A percentile compares a stretch with the other conserved stretches of the same genome.
phyloP scores from a whole-genome alignment of 768 basidiomycete genomes.

The Polyporus arcularius region DNA sequence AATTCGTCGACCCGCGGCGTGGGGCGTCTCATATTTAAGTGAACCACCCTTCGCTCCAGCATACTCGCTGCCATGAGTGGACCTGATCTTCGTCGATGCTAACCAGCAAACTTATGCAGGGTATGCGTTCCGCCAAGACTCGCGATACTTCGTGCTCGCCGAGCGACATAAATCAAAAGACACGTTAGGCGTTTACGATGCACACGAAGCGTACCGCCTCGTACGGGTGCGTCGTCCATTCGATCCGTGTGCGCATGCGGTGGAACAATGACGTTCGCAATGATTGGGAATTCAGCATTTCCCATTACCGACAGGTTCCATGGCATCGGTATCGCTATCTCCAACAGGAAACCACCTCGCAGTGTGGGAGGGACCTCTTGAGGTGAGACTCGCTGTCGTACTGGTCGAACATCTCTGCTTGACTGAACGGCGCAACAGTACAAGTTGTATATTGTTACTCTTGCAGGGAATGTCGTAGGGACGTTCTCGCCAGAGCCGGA shows the following conservation, averaged over 20 bases:
- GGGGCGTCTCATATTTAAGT: no score
- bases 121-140: conserved; percentile 77
- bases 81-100: not conserved
- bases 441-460: conserved; percentile 69
- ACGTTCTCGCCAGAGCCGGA: conserved; percentile 74
- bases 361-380: conserved; percentile 83
- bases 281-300: conserved; percentile 64
- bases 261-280: not conserved
- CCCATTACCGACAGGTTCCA: conserved; percentile 69
- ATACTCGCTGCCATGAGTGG: no score
- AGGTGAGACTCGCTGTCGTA: conserved; percentile 46
- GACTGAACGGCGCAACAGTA: conserved; percentile 48
- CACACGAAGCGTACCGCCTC: conserved; percentile 65
- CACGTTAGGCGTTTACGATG: conserved; percentile 83
- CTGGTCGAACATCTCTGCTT: not conserved
- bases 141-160: conserved; percentile 81
- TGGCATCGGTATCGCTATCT: conserved; percentile 73
- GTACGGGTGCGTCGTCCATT: conserved; percentile 55
- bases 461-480: conserved; percentile 63
- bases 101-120: conserved; percentile 41
- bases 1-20: no score
- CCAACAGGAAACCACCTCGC: conserved; percentile 77
- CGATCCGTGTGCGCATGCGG: not conserved
- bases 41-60: no score
- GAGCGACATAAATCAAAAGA: conserved; percentile 92